Conservation (phyloP, 768 basidiomycete genomes). For the Naematelia aurantialba region DNA sequence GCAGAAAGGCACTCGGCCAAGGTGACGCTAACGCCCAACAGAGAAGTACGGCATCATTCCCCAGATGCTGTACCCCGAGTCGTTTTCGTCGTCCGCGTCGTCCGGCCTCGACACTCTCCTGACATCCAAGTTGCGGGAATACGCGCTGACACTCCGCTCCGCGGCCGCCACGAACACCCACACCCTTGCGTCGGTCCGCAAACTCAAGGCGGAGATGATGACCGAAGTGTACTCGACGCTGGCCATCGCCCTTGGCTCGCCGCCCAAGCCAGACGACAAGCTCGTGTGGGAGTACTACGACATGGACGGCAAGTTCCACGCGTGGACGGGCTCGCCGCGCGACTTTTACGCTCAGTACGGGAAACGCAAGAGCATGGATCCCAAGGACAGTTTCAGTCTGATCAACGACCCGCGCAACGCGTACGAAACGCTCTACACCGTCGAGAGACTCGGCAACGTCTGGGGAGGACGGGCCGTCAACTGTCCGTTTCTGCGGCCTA, state of each 20-base stretch:
- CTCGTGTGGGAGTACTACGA: slow-evolving; percentile 90
- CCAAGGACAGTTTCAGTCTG: slow-evolving; percentile 77
- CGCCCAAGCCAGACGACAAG: slow-evolving; percentile 64
- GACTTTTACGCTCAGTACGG: slow-evolving; percentile 70
- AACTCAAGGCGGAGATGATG: slow-evolving; percentile 81
- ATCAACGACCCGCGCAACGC: slow-evolving; percentile 91
- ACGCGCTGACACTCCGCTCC: slow-evolving; percentile 72
- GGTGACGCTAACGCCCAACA: slow-evolving; percentile 19
- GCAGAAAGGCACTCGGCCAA: not conserved
- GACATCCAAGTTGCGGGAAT: slow-evolving; percentile 87
- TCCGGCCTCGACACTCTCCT: slow-evolving; percentile 70
- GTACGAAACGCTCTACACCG: slow-evolving; percentile 79
- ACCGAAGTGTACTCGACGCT: slow-evolving; percentile 78
- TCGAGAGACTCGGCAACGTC: slow-evolving; percentile 87
- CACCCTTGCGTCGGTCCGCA: slow-evolving; percentile 55
- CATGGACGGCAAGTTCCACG: slow-evolving; percentile 66
- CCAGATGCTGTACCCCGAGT: slow-evolving; percentile 73
- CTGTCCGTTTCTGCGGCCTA: too few species aligned
- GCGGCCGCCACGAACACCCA: slow-evolving; percentile 50
- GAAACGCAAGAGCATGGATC: slow-evolving; percentile 62
- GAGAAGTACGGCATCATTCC: slow-evolving; percentile 84
- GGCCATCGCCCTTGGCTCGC: slow-evolving; percentile 79
- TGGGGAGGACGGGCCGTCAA: slow-evolving; percentile 80
- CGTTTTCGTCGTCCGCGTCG: slow-evolving; percentile 72
- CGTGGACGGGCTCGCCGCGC: slow-evolving; percentile 74